phyloP scores from a whole-genome alignment of 2,329 filamentous ascomycete species.

The Aspergillus tanneri region DNA sequence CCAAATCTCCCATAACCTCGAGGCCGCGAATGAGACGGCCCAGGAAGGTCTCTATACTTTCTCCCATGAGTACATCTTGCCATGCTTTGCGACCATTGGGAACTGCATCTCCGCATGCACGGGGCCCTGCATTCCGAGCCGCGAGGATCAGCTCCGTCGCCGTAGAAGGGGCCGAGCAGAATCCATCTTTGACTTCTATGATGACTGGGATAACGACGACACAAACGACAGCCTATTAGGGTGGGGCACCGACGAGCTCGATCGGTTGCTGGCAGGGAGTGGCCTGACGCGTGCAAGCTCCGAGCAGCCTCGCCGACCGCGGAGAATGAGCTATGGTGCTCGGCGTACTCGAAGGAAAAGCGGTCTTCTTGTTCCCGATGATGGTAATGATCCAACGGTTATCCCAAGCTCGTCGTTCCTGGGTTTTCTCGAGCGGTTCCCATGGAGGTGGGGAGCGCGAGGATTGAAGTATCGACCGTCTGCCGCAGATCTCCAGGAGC shows the following conservation, averaged over 20 bases:
- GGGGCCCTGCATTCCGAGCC: constrained; percentile 65
- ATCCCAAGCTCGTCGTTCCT: constrained; percentile 83
- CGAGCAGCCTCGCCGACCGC: constrained; percentile 68
- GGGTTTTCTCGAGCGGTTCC: constrained; percentile 78
- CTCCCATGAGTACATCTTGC: constrained; percentile 78
- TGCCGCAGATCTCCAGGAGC: constrained; percentile 84
- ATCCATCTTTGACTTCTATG: constrained; percentile 93
- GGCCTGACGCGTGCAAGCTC: constrained; percentile 43
- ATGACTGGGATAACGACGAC: constrained; percentile 82
- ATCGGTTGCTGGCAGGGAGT: constrained; percentile 73
- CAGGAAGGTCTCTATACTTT: constrained; percentile 88
- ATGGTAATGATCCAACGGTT: constrained; percentile 71
- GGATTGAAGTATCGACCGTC: constrained; percentile 85
- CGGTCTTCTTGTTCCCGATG: constrained; percentile 50
- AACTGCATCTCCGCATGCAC: constrained; percentile 68
- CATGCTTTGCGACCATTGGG: constrained; percentile 70
- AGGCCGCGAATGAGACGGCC: constrained; percentile 86
- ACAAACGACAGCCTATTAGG: constrained; percentile 61
- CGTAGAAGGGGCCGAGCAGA: constrained; percentile 69
- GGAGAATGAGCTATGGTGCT: constrained; percentile 88
- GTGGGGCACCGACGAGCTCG: constrained; percentile 84
- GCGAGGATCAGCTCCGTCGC: constrained; percentile 71
- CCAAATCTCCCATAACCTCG: constrained; percentile 85
- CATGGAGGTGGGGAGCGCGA: constrained; percentile 77
- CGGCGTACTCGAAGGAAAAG: constrained; percentile 61